These are phyloP conservation scores for Endoconidiophora polonica DNA, from an alignment of 2,329 filamentous ascomycete species.

Conservation along the genomic window DNA sequence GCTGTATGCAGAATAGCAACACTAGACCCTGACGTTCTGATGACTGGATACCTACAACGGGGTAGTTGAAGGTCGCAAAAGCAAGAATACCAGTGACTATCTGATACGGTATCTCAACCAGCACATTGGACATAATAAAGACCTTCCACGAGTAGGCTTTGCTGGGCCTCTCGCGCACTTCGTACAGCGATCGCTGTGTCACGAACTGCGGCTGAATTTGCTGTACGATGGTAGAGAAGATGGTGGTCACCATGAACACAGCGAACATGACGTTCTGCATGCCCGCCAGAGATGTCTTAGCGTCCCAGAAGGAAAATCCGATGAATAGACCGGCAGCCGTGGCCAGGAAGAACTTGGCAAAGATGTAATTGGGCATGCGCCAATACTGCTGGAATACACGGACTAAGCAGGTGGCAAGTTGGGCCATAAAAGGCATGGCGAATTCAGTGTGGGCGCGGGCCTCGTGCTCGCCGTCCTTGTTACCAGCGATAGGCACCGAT, in stretches of 20 bases:
- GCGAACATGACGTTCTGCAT: conserved; percentile 60
- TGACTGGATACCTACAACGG: conserved; percentile 32
- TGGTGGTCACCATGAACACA: conserved; percentile 59
- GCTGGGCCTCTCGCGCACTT: conserved; percentile 58
- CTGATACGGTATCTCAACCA: conserved; percentile 60
- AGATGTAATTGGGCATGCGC: conserved; percentile 63
- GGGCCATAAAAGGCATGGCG: conserved; percentile 52
- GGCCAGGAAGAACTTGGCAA: conserved; percentile 50
- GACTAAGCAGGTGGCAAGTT: conserved; percentile 46
- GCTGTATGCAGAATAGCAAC: conserved; percentile 45
- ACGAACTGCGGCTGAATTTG: conserved; percentile 64
- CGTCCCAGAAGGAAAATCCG: conserved; percentile 52
- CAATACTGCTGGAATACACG: conserved; percentile 74
- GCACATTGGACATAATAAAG: conserved; percentile 54
- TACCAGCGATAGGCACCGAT: conserved; percentile 12
- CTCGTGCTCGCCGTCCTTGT: conserved; percentile 14
- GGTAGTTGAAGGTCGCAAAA: conserved; percentile 53
- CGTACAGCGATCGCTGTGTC: conserved; percentile 56
- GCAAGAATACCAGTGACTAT: conserved; percentile 45
- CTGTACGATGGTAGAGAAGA: conserved; percentile 54
- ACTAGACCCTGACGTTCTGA: conserved; percentile 46
- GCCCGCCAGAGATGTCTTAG: conserved; percentile 42
- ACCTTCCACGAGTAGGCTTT: conserved; percentile 62
- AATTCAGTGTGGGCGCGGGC: conserved; percentile 43
- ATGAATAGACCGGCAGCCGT: conserved; percentile 50